Base-by-base conservation (phyloP, 1,284 basidiomycete species). In the Irpex lacteus region DNA sequence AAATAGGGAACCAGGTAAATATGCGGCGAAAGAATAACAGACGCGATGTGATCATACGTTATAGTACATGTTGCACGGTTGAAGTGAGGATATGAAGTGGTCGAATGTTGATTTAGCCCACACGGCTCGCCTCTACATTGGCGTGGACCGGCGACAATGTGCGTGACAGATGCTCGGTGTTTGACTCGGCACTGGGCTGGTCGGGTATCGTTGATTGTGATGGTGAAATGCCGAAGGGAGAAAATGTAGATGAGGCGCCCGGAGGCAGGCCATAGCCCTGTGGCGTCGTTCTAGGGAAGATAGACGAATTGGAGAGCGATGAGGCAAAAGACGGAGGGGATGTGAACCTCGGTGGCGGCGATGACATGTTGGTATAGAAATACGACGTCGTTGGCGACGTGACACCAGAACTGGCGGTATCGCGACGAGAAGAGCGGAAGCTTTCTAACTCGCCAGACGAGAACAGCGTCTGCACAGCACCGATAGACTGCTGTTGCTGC, bases 121-220 rank as follows among this genome's bases (percentile, higher is more conserved):
- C 78, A 70, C 76, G 79, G 73, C 76, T 72, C 77, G 82, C 82
- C 78, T 86, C 86, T 86, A 86, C 72, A 76, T 81, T 83, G 76
- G 76, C 80, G 73, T 79, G 75, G 70, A 79, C 76, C 71, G 80
- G 78, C 70, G 84, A 80, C 74, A 84, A 76, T 70, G 78, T 77
- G 72, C 78, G 80, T 73, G 76, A 73, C 75, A 82, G 80, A 66
- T 68, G 70, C 63, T 72, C 71, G 60, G 71, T 70, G 72, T 66
- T 73, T 68, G 66, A 61, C 64, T 74, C 74, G 71, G 74, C 76
- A 75, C 71, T 84, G 80, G 77, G 81, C 76, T 83, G 82, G 74
- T 87, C 86, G 85, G 87, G 85, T 87, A 88, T 89, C 76, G 78
- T 79, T 71, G 81, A 77, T 78, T 83, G 83, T 56, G 80, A 76